These are phyloP conservation scores for Plantago elongata DNA, from an alignment of 257 asterid genomes.

Conservation along the genomic window DNA sequence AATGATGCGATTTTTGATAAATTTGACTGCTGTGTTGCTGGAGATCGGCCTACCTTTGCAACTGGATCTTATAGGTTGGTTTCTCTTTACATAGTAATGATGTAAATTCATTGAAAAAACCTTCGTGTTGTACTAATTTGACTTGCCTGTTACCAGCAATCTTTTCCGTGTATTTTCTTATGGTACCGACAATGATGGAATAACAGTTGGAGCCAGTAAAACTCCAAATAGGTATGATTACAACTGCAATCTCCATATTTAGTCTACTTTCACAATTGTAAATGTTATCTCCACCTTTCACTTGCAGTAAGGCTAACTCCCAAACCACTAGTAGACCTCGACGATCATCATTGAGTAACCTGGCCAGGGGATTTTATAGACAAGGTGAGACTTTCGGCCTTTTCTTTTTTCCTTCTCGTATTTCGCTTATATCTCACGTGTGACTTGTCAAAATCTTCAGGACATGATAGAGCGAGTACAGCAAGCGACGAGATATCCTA, in stretches of 20 bases:
- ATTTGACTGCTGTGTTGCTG: conserved; percentile 65
- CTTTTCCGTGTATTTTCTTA: conserved; percentile 41
- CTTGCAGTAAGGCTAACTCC: conserved; percentile 37
- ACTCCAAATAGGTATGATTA: conserved; percentile 40
- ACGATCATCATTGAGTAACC: conserved; percentile 60
- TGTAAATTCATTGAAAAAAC: not conserved
- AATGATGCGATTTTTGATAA: conserved; percentile 74
- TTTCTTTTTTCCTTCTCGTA: not conserved
- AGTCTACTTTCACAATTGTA: not conserved
- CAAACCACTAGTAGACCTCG: conserved; percentile 45
- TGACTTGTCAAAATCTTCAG: conserved; percentile 24
- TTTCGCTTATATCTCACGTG: not conserved
- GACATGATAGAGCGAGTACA: conserved; percentile 25
- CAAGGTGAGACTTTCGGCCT: conserved; percentile 28
- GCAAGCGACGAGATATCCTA: conserved; percentile 30
- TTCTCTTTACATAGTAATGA: conserved; percentile 8
- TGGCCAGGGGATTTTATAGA: conserved; percentile 59
- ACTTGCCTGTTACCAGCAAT: conserved; percentile 34
- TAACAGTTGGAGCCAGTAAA: conserved; percentile 46
- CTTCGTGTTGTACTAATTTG: not conserved
- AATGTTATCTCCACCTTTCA: not conserved
- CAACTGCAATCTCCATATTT: too few species aligned
- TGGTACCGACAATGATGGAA: conserved; percentile 47
- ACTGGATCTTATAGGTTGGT: conserved; percentile 76
- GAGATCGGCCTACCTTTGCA: conserved; percentile 60